Percentiles rank a stretch among this genome's conserved stretches.
These are phyloP conservation scores for Penicillium sp. DNA, from an alignment of 2,329 filamentous ascomycete species.

Conservation along the genomic window DNA sequence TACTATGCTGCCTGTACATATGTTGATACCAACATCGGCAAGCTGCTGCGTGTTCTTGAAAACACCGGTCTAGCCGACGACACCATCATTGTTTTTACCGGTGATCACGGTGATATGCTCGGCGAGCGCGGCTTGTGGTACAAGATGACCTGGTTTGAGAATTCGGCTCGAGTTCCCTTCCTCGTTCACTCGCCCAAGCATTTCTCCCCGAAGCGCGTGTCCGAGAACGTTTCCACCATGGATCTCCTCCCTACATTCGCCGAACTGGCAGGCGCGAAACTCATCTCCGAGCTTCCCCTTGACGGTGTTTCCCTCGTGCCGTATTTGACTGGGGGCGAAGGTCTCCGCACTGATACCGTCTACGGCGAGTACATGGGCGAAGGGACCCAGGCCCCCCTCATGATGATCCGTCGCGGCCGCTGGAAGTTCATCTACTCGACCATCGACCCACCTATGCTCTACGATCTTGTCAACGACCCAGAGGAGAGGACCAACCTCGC, in stretches of 20 bases:
- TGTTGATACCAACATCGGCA: slow-evolving; percentile 87
- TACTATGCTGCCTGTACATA: slow-evolving; percentile 95
- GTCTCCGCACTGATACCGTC: slow-evolving; percentile 70
- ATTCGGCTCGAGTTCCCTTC: slow-evolving; percentile 83
- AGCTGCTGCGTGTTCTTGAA: slow-evolving; percentile 72
- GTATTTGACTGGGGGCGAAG: slow-evolving; percentile 63
- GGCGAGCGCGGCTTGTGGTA: slow-evolving; percentile 90
- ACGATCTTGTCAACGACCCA: slow-evolving; percentile 73
- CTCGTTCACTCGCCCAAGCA: slow-evolving; percentile 75
- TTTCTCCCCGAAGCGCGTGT: slow-evolving; percentile 73
- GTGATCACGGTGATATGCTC: slow-evolving; percentile 94
- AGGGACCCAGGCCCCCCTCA: slow-evolving; percentile 80
- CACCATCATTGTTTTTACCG: slow-evolving; percentile 88
- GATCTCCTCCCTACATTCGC: slow-evolving; percentile 87
- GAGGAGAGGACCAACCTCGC: slow-evolving; percentile 71
- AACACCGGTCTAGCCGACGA: slow-evolving; percentile 77
- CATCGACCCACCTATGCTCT: slow-evolving; percentile 79
- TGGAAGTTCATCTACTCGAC: slow-evolving; percentile 93
- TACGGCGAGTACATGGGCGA: slow-evolving; percentile 94
- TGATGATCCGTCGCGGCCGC: slow-evolving; percentile 86
- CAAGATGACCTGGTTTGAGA: slow-evolving; percentile 97
- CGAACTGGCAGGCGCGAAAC: slow-evolving; percentile 71
- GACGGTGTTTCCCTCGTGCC: slow-evolving; percentile 79
- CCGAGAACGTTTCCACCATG: slow-evolving; percentile 83
- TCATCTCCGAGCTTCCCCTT: slow-evolving; percentile 71